Evolutionary conservation across 768 basidiomycete genomes (phyloP).

Genomic region (Omphalotus guepiniiformis): DNA sequence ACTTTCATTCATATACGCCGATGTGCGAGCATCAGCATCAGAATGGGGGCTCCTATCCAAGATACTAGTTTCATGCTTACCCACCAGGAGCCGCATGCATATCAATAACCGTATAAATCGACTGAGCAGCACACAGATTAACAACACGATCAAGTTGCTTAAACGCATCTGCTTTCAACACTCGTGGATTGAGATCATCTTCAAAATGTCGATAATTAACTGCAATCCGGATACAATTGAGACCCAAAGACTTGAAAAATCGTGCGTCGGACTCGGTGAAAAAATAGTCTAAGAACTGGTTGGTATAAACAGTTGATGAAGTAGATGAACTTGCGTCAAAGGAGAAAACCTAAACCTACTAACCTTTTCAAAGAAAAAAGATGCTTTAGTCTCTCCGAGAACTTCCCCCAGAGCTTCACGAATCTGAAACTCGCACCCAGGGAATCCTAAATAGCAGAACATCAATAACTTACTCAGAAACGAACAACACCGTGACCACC

Average conservation of each 20-base stretch:
- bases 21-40: background rate
- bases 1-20: slow-evolving; percentile 22
- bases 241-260: slow-evolving; percentile 51
- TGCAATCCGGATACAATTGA: slow-evolving; percentile 54
- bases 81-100: slow-evolving; percentile 45
- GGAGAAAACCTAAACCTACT: slow-evolving; percentile 6
- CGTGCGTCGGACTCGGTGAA: slow-evolving; percentile 52
- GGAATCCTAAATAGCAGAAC: slow-evolving; percentile 32
- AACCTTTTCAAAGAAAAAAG: slow-evolving; percentile 62
- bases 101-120: slow-evolving; percentile 57
- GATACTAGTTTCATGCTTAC: slow-evolving; percentile 45
- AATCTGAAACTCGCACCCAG: slow-evolving; percentile 59
- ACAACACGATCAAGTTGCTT: slow-evolving; percentile 58
- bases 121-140: slow-evolving; percentile 47
- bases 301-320: background rate
- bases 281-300: slow-evolving; percentile 56
- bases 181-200: slow-evolving; percentile 57
- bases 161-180: slow-evolving; percentile 50
- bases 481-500: background rate
- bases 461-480: background rate
- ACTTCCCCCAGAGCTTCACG: slow-evolving; percentile 46
- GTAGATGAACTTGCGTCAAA: background rate
- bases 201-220: slow-evolving; percentile 53
- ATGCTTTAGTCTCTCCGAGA: slow-evolving; percentile 46
- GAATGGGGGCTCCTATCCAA: slow-evolving; percentile 46